phyloP scores from a whole-genome alignment of 257 asterid genomes.

The Gentiana straminea region DNA sequence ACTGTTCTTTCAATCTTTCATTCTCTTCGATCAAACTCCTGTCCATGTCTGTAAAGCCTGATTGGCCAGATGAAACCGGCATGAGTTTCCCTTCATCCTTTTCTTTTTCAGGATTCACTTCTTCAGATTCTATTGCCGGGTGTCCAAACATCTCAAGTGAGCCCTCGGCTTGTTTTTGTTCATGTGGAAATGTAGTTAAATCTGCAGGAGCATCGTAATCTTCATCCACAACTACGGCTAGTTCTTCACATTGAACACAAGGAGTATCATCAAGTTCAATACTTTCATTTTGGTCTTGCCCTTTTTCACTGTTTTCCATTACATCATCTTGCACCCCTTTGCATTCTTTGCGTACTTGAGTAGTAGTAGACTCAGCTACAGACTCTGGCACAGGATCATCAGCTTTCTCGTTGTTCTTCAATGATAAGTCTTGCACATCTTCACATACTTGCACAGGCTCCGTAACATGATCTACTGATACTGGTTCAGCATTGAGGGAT shows the following conservation, averaged over 20 bases:
- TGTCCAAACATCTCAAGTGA: slow-evolving; percentile 3
- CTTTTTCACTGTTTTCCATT: background rate
- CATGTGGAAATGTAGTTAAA: background rate
- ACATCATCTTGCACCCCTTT: no score
- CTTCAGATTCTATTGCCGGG: background rate
- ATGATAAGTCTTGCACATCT: no score
- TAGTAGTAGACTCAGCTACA: no score
- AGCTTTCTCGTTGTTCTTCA: no score
- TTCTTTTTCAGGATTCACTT: no score
- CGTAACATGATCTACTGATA: no score
- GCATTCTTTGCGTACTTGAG: no score
- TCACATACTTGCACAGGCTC: no score
- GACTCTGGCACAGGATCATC: no score
- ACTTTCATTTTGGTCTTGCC: background rate
- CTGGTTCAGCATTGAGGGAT: no score
- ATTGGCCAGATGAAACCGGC: slow-evolving; percentile 7
- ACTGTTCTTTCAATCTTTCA: slow-evolving; percentile 41
- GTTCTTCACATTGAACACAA: background rate
- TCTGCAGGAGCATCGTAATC: background rate
- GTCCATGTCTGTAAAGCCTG: slow-evolving; percentile 17
- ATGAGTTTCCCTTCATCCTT: no score
- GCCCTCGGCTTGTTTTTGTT: slow-evolving; percentile 4
- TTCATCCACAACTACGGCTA: background rate
- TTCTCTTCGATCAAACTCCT: slow-evolving; percentile 47
- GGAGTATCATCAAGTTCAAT: background rate